A percentile compares a stretch with the other conserved stretches of the same genome.
Evolutionary conservation across 805 yeast genomes (phyloP).

Genomic region (Barnettozyma populi): DNA sequence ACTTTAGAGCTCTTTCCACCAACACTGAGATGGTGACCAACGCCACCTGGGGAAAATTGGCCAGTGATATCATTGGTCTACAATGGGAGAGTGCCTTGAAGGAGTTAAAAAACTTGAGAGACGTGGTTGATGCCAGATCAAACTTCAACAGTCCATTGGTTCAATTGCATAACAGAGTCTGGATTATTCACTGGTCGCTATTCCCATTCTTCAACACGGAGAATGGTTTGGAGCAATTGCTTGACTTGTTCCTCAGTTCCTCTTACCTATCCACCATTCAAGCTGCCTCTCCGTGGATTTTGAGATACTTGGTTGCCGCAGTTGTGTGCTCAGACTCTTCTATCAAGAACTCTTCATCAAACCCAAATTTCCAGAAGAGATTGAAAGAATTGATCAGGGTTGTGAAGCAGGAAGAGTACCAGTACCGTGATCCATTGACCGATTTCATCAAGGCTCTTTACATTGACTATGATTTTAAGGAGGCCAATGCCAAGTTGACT

Average conservation of each 20-base stretch:
- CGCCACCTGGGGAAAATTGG: conserved; percentile 68
- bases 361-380: conserved; percentile 42
- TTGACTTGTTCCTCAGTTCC: conserved; percentile 53
- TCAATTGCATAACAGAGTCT: conserved; percentile 58
- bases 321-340: conserved; percentile 36
- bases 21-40: conserved; percentile 44
- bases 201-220: conserved; percentile 55
- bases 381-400: conserved; percentile 53
- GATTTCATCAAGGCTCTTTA: conserved; percentile 49
- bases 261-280: conserved; percentile 62
- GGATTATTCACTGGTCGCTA: conserved; percentile 67
- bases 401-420: conserved; percentile 57
- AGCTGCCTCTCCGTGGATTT: conserved; percentile 67
- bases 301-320: conserved; percentile 61
- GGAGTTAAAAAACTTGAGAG: conserved; percentile 51
- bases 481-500: conserved; percentile 41
- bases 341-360: conserved; percentile 21
- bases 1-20: conserved; percentile 50
- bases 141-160: conserved; percentile 43
- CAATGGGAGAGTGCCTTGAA: conserved; percentile 49
- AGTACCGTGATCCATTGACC: conserved; percentile 61
- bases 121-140: conserved; percentile 51
- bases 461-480: conserved; percentile 53
- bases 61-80: conserved; percentile 49
- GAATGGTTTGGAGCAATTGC: conserved; percentile 46